Evolutionary conservation across 2,329 filamentous ascomycete genomes (phyloP).

Genomic region (Talaromyces islandicus): DNA sequence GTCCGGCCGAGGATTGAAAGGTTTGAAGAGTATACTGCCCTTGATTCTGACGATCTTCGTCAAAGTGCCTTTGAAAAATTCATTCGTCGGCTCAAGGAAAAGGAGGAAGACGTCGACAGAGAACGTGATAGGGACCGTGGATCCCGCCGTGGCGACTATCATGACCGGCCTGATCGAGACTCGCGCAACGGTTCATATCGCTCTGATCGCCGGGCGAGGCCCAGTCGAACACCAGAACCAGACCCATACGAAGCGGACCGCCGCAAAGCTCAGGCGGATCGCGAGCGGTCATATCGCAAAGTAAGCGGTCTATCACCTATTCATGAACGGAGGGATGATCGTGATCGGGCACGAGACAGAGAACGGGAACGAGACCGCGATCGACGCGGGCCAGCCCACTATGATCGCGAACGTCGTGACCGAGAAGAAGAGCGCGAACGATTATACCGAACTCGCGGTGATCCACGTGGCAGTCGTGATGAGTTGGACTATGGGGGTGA

Average conservation of each 20-base stretch:
- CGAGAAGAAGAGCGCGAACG: conserved; percentile 87
- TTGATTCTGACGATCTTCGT: conserved; percentile 76
- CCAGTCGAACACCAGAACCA: conserved; percentile 81
- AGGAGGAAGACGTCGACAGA: conserved; percentile 72
- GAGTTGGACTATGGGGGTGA: conserved; percentile 86
- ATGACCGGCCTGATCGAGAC: conserved; percentile 10
- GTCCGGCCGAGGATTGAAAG: conserved; percentile 73
- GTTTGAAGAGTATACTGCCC: conserved; percentile 74
- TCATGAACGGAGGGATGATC: conserved; percentile 33
- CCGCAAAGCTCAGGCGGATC: conserved; percentile 85
- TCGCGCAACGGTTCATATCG: conserved; percentile 10
- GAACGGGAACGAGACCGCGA: conserved; percentile 34
- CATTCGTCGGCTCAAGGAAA: conserved; percentile 83
- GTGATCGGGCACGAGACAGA: conserved; percentile 31
- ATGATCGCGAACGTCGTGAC: conserved; percentile 80
- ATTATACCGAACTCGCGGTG: conserved; percentile 73
- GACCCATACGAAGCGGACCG: conserved; percentile 95
- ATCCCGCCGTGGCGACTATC: conserved; percentile 39
- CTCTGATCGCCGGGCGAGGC: conserved; percentile 41
- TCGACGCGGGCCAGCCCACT: conserved; percentile 37
- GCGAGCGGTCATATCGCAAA: conserved; percentile 89
- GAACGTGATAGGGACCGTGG: conserved; percentile 50
- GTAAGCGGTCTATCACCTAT: conserved; percentile 56
- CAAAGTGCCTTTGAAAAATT: conserved; percentile 85
- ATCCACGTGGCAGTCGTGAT: conserved; percentile 72